phyloP scores from a whole-genome alignment of 306 rosid species.

The Leucaena leucocephala region DNA sequence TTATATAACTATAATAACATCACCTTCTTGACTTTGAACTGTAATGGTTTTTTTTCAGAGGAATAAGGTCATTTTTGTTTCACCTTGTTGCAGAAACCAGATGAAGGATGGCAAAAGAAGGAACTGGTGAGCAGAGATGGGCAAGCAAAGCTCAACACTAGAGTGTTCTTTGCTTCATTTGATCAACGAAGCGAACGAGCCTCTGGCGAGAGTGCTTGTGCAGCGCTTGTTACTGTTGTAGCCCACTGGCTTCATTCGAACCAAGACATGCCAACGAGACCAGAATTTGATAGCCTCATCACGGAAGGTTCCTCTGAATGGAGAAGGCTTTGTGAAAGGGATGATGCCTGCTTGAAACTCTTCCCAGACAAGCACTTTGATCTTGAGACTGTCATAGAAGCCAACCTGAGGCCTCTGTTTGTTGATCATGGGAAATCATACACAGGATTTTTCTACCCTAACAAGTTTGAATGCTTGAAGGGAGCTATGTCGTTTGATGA shows the following conservation, averaged over 20 bases:
- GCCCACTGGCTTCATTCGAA: conserved; percentile 84
- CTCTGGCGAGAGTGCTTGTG: conserved; percentile 75
- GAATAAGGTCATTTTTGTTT: neutral
- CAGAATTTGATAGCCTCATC: conserved; percentile 64
- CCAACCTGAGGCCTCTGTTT: conserved; percentile 54
- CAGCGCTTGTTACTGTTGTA: conserved; percentile 62
- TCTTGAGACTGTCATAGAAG: conserved; percentile 71
- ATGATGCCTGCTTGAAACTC: conserved; percentile 39
- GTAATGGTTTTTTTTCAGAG: neutral
- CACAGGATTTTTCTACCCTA: conserved; percentile 75
- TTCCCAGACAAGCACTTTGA: conserved; percentile 80
- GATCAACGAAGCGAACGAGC: conserved; percentile 76
- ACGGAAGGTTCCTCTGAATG: conserved; percentile 69
- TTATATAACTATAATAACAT: neutral
- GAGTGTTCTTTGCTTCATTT: conserved; percentile 69
- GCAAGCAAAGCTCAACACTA: conserved; percentile 57
- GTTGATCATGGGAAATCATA: conserved; percentile 57
- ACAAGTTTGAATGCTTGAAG: conserved; percentile 67
- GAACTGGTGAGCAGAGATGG: conserved; percentile 67
- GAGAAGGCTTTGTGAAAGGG: conserved; percentile 60
- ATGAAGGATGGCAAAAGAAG: conserved; percentile 49
- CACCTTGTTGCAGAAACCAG: conserved; percentile 42
- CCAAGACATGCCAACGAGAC: conserved; percentile 53
- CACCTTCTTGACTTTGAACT: neutral
- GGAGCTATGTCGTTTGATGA: conserved; percentile 75